Evolutionary conservation across 164 flowering plant species (phyloP).

Genomic region (Stephania cephalantha): DNA sequence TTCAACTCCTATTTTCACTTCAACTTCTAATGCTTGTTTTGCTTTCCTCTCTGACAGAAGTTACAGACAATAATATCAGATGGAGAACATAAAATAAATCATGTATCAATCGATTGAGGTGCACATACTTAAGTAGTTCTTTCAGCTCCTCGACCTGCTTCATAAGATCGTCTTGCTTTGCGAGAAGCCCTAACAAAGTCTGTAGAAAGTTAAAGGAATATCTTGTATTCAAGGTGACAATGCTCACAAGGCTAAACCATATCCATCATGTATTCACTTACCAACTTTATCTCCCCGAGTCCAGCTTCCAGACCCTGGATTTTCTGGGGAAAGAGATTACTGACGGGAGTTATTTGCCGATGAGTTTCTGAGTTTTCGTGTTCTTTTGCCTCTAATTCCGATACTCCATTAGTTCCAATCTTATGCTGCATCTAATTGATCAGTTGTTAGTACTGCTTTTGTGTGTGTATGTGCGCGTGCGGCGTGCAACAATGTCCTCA

Average conservation of each 20-base stretch:
- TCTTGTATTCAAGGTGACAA: neutral
- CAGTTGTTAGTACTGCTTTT: neutral
- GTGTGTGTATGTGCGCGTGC: neutral
- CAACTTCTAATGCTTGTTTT: neutral
- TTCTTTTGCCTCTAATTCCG: neutral
- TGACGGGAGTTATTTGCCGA: slow-evolving; percentile 3
- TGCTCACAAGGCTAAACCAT: slow-evolving; percentile 11
- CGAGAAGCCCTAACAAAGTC: slow-evolving; percentile 24
- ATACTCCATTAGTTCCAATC: neutral
- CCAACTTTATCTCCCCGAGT: slow-evolving; percentile 35
- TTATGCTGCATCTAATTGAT: slow-evolving; percentile 24
- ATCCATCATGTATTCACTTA: slow-evolving; percentile 13
- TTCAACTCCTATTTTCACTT: slow-evolving; percentile 1
- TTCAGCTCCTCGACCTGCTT: slow-evolving; percentile 32
- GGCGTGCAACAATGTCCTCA: neutral
- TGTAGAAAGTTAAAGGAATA: slow-evolving; percentile 14
- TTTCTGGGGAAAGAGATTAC: slow-evolving; percentile 22
- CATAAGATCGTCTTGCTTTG: slow-evolving; percentile 26
- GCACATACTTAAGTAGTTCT: slow-evolving; percentile 16
- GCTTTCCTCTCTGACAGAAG: slow-evolving; percentile 11
- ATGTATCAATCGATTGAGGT: neutral
- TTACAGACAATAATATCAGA: neutral
- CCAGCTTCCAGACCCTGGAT: slow-evolving; percentile 32
- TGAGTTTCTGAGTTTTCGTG: slow-evolving; percentile 7
- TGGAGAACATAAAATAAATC: neutral